Conservation (phyloP, 1,284 basidiomycete species). For the Sporisorium reilianum region DNA sequence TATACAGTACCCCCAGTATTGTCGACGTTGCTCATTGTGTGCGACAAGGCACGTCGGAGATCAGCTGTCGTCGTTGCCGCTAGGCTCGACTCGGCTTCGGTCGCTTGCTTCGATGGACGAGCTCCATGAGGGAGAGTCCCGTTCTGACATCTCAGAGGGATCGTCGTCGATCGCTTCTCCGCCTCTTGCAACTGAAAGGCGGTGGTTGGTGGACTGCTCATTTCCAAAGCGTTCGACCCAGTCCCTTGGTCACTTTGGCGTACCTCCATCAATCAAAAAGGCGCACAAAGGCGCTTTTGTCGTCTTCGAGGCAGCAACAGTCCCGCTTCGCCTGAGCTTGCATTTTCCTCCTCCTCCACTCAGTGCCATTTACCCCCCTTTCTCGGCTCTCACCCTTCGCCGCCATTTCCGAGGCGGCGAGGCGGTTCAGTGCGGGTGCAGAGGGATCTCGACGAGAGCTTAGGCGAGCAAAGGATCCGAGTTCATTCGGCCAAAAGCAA, state of each 20-base stretch:
- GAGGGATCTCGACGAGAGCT: not conserved
- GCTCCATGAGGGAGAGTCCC: not conserved
- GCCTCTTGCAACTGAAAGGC: too few relatives aligned
- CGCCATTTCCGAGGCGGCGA: not conserved
- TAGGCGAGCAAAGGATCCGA: not conserved
- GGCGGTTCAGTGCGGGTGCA: not conserved
- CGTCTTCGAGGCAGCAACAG: too few relatives aligned
- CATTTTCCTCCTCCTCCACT: too few relatives aligned
- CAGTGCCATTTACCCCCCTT: not conserved
- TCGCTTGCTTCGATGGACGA: not conserved
- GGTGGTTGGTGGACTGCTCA: too few relatives aligned
- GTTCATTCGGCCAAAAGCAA: too few relatives aligned
- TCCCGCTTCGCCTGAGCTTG: too few relatives aligned
- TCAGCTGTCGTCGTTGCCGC: slow-evolving; percentile 4
- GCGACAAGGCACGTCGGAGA: not conserved
- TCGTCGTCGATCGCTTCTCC: not conserved
- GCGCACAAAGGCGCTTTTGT: too few relatives aligned
- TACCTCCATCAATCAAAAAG: too few relatives aligned
- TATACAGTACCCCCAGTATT: too few relatives aligned
- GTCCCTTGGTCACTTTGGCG: too few relatives aligned
- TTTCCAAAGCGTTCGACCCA: too few relatives aligned
- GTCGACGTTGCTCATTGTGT: too few relatives aligned
- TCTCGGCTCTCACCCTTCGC: not conserved
- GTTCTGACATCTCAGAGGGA: not conserved
- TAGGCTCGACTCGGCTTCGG: not conserved